Percentiles rank a stretch among this genome's conserved stretches.
Evolutionary conservation across 2,329 filamentous ascomycete species (phyloP).

Genomic region (Canariomyces notabilis): DNA sequence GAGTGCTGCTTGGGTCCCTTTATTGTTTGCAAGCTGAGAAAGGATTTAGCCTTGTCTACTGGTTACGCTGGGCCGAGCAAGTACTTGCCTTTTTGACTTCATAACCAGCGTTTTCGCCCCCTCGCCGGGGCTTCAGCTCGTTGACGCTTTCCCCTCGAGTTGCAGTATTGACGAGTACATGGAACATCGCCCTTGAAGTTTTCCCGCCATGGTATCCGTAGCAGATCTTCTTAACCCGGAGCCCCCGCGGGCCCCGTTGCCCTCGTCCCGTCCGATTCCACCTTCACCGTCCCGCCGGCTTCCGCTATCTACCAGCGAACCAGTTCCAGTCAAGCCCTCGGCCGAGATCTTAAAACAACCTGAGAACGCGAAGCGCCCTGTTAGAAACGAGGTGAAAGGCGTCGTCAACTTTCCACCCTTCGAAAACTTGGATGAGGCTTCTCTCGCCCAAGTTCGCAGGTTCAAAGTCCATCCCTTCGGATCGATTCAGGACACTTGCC

Average conservation of each 20-base stretch:
- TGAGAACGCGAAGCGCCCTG: constrained; percentile 62
- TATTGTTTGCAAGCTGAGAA: constrained; percentile 38
- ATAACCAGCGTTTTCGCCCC: constrained; percentile 22
- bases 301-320: constrained; percentile 31
- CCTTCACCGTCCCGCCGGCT: constrained; percentile 33
- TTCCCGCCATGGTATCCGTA: constrained; percentile 54
- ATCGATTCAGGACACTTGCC: constrained; percentile 55
- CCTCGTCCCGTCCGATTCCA: constrained; percentile 37
- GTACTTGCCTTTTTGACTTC: constrained; percentile 25
- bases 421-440: constrained; percentile 57
- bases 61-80: constrained; percentile 14
- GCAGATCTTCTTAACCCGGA: constrained; percentile 62
- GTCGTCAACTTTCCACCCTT: constrained; percentile 66
- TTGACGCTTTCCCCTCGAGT: constrained; percentile 29
- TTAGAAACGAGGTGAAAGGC: constrained; percentile 58
- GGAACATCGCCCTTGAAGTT: constrained; percentile 30
- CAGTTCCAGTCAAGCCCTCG: constrained; percentile 24
- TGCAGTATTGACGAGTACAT: constrained; percentile 37
- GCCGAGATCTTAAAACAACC: constrained; percentile 52
- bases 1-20: constrained; percentile 32
- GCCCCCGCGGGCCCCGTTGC: constrained; percentile 35
- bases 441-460: constrained; percentile 52
- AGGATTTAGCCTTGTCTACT: constrained; percentile 28
- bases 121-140: constrained; percentile 23
- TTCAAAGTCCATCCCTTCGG: constrained; percentile 65